phyloP scores from a whole-genome alignment of 495 filamentous ascomycete genomes.

The Xylaria palmicola region DNA sequence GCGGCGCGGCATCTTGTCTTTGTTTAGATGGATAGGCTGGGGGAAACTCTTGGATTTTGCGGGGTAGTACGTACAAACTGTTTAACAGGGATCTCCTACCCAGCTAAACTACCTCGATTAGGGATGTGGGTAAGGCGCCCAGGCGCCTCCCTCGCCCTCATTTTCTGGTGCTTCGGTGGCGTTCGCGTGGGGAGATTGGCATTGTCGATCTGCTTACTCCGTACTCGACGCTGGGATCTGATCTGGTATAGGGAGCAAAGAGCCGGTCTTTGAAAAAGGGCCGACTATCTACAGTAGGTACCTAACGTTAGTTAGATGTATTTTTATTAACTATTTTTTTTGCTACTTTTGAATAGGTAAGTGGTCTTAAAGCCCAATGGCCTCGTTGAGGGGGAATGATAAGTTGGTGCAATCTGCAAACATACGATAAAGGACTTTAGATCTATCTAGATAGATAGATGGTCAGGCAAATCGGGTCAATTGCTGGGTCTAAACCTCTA shows the following conservation, averaged over 20 bases:
- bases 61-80: neutral
- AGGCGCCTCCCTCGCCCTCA: no score
- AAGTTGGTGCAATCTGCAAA: no score
- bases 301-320: neutral
- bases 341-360: no score
- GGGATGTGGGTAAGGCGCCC: neutral
- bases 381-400: no score
- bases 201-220: no score
- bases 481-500: no score
- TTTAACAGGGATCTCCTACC: neutral
- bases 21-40: neutral
- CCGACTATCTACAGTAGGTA: neutral
- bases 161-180: no score
- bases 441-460: neutral
- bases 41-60: constrained; percentile 1
- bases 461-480: no score
- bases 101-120: neutral
- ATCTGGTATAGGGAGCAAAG: neutral
- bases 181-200: neutral
- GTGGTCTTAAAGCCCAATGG: no score
- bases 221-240: no score
- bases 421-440: no score
- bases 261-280: neutral
- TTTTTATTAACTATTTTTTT: no score
- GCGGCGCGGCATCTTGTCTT: neutral